phyloP scores from a whole-genome alignment of 208 protist genomes.

The Acanthamoeba culbertsoni region DNA sequence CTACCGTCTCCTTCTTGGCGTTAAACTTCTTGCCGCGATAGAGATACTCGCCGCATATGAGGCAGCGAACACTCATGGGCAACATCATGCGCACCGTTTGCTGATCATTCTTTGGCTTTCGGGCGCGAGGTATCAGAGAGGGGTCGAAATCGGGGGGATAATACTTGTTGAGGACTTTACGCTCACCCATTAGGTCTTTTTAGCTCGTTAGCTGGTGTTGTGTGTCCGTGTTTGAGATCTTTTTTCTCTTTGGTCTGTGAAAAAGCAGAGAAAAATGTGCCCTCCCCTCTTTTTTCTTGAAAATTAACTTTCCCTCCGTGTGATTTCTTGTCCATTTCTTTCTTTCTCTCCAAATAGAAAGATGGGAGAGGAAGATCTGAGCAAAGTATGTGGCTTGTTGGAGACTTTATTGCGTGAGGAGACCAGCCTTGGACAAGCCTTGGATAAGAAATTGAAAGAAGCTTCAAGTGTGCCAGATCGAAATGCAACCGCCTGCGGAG shows the following conservation, averaged over 20 bases:
- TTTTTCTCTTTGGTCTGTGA: too few species aligned
- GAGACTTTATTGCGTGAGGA: not conserved
- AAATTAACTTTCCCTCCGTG: not conserved
- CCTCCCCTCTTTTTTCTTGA: not conserved
- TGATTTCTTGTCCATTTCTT: not conserved
- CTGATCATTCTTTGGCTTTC: conserved; percentile 58
- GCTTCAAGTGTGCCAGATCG: too few species aligned
- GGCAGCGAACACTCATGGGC: conserved; percentile 86
- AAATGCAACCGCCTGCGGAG: not conserved
- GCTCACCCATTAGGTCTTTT: conserved; percentile 64
- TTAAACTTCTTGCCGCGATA: conserved; percentile 86
- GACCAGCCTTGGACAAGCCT: not conserved
- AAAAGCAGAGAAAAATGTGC: not conserved
- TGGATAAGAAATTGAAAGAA: not conserved
- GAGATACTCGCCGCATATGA: conserved; percentile 84
- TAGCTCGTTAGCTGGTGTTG: too few species aligned
- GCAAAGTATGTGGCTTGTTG: not conserved
- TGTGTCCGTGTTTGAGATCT: too few species aligned
- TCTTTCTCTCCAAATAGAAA: not conserved
- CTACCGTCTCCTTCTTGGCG: conserved; percentile 83
- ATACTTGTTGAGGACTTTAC: conserved; percentile 62
- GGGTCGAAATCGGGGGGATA: conserved; percentile 65
- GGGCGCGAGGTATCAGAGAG: conserved; percentile 27
- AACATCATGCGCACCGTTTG: conserved; percentile 84
- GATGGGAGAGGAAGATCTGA: not conserved